Evolutionary conservation across 208 protist genomes (phyloP), one percentile per base, ranked within the genome.

Genomic region (Leishmania lainsoni): DNA sequence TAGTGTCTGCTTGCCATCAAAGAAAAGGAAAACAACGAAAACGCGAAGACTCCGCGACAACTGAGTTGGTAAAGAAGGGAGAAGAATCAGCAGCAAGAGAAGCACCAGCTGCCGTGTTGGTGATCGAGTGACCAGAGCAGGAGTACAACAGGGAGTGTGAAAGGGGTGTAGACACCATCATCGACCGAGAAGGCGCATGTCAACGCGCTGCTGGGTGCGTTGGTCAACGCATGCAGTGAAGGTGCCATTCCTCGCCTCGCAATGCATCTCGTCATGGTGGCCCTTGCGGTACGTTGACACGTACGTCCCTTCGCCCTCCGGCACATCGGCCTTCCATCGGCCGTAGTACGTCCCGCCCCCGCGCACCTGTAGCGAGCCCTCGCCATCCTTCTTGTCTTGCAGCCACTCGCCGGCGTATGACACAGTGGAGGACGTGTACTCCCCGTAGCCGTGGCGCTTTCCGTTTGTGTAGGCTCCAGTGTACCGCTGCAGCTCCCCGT

Each of bases 351-450:
- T 83, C n/a, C 82, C 82, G 26, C 78, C 82, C 0, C 82, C 82
- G 3, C 82, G 78, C 66, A 86, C 73, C 63, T 81, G 72, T 51
- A 96, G 70, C 72, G 84, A 80, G 72, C 96, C 96, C 17, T 81
- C 73, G 22, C 96, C 96, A 32, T 96, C 79, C 66, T 94, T 97
- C 79, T 87, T 81, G 59, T 94, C 94, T 45, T 90, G 59, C 26
- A 81, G 35, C 92, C 94, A 98, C 35, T 91, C 80, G 20, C 96
- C 96, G 20, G 71, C 45, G 86, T 98, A 98, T n/a, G 80, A 72
- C 10, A 90, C 83, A 0, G 89, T 82, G 3, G 83, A 73, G 49
- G 86, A 91, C 14, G 82, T 54, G 58, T 94, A 96, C 63, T 88
- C 83, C 10, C 94, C 96, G 42, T 83, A 76, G 61, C 96, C 96